Base-by-base conservation (phyloP, 257 asterid genomes). In the Oldenlandia corymbosa region DNA sequence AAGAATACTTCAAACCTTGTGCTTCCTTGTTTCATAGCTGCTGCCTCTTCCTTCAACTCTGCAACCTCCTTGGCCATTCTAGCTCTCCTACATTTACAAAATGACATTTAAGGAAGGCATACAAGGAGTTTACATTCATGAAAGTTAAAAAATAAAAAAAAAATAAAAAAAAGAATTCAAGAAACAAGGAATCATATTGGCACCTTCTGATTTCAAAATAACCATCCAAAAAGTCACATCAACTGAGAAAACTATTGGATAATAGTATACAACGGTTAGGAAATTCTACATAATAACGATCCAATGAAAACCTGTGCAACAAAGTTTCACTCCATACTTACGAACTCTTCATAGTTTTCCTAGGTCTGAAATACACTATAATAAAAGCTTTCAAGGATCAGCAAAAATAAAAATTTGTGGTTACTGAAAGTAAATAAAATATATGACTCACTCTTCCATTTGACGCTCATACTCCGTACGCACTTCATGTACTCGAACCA, bases 391-490 rank as follows among this genome's bases (percentile, higher is more conserved):
- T 39, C 43, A 41, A 43, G 34, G 49, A 39, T 24, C 53, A 36
- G 49, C 27, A 36, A n/a, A 7, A 50, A 41, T 11, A 26, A 21
- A 1, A 18, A 14, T 14, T 7, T 14, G 28, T 55, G 57, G 12
- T 42, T 66, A 6, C 51, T 51, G 26, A 61, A 20, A 32, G 48
- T 52, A 32, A 57, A 43, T 62, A 10, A 42, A 67, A 41, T 36
- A 65, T 54, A 28, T 67, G 56, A 82, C 85, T 79, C 83, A 93
- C 99, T 87, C 97, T 78, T 85, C 84, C 75, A 81, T 79, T 81
- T 93, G 99, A 10, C 95, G 96, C 76, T 85, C 95, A 81, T 87
- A 87, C 73, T 84, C 94, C 18, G 86, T 78, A 56, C 97, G 95
- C 71, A 90, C 97, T 77, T 90, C 99, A 73, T 93, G 99, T 66